phyloP scores from a whole-genome alignment of 306 rosid species.

The Lathyrus aphaca region DNA sequence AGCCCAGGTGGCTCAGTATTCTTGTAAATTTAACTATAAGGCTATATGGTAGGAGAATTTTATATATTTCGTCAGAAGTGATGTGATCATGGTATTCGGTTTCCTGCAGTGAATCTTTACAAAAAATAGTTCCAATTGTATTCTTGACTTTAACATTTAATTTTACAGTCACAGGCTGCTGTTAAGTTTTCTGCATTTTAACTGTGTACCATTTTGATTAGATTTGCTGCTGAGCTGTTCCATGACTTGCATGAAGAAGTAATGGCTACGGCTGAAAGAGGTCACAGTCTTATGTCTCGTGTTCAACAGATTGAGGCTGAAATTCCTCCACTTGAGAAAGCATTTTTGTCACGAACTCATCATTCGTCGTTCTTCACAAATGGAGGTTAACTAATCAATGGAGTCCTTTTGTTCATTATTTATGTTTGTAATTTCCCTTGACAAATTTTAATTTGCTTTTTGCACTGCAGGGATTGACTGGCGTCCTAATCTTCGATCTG shows the following conservation, averaged over 20 bases:
- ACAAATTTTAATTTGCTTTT: slow-evolving; percentile 6
- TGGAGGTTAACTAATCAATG: slow-evolving; percentile 59
- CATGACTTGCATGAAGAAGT: slow-evolving; percentile 97
- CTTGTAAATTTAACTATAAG: slow-evolving; percentile 20
- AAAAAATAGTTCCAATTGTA: neutral
- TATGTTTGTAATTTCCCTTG: slow-evolving; percentile 31
- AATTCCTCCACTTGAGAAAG: slow-evolving; percentile 87
- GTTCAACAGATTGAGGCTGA: slow-evolving; percentile 97
- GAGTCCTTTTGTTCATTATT: slow-evolving; percentile 27
- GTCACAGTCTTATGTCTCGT: slow-evolving; percentile 80
- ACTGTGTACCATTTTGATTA: slow-evolving; percentile 41
- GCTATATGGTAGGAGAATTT: slow-evolving; percentile 7
- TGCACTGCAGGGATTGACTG: slow-evolving; percentile 79
- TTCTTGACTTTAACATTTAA: slow-evolving; percentile 9
- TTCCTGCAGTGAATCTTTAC: neutral
- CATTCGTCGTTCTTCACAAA: slow-evolving; percentile 63
- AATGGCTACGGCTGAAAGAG: slow-evolving; percentile 81
- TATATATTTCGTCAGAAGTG: slow-evolving; percentile 9
- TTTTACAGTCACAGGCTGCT: neutral
- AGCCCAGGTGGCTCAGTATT: slow-evolving; percentile 5
- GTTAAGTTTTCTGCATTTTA: slow-evolving; percentile 28
- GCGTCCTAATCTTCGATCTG: slow-evolving; percentile 78
- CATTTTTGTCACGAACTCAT: slow-evolving; percentile 67
- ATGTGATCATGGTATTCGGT: slow-evolving; percentile 8
- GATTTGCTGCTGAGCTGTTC: slow-evolving; percentile 97